Base-by-base conservation (phyloP, 1,139 yeast genomes). In the Magnusiomyces fungicola region DNA sequence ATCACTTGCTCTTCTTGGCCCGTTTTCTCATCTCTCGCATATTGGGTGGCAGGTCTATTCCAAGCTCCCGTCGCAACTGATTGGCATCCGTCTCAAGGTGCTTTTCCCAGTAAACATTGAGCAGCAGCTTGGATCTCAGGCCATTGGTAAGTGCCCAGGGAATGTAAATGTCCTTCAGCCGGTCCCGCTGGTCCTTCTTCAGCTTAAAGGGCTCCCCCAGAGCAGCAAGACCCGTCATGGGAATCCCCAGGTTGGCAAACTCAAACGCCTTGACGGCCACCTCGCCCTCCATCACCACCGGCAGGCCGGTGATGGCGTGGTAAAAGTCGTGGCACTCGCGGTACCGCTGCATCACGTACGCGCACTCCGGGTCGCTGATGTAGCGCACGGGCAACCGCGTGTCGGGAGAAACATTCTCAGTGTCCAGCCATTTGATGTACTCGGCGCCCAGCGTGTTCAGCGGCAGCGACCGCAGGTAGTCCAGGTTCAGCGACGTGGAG, bases 261-360 rank as follows among this genome's bases (percentile, higher is more conserved):
- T 92, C 99, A 58, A 94, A 80, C 25, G 90, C 85, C 67, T 92
- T 92, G 24, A 92, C 85, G 0, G 96, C 88, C 47, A 92, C 84
- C 63, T 92, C 99, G 18, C 98, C 99, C 62, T 92, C 98, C 58
- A 94, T 80, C 39, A 86, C 83, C 41, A 90, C 86, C 0, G 97
- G 97, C 48, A 88, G 73, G 7, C 95, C 94, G 0, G 95, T 84
- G 37, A 92, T 74, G 1, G 97, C 88, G 65, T 92, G 99, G 63
- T 89, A 92, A 61, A 92, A 92, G 65, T 92, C 99, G 61, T 92
- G 99, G 63, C 97, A 90, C 63, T 92, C 97, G 48, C 99, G 78
- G 66, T 92, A 92, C 56, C 98, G 71, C 64, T 89, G 95, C 73
- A 81, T 88, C 18, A 92, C 84, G 61, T 84, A 92, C 0, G 97